Evolutionary conservation across 495 filamentous ascomycete species (phyloP), one percentile per base, ranked within the genome.

Genomic region (Platismatia glauca): DNA sequence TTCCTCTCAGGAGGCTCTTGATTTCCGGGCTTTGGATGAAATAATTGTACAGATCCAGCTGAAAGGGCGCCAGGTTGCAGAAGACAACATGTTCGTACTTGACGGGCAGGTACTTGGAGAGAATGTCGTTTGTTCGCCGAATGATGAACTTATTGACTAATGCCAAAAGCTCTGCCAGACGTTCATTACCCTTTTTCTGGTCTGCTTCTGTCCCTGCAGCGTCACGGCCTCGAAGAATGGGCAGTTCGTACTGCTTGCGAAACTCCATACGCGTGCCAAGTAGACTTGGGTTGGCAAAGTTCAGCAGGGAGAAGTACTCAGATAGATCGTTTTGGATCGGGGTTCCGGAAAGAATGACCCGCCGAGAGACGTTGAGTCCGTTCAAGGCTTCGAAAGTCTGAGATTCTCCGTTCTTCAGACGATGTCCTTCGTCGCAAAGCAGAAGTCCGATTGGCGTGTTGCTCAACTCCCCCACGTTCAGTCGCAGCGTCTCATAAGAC

Each of bases 81-180:
- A 99, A 99, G n/a, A 99, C 95, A 35, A 99, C 94, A 74, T 99
- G 94, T 70, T 99, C 94, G 75, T 99, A 99, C 76, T 99, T 99
- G 75, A 97, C 84, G 4, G 94, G 95, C 55, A 99, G 81, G 74
- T 99, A 99, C 71, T 99, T 97, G 44, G 93, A 96, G 24, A 99
- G 77, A 59, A 99, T 93, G 71, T 99, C 94, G 79, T 99, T 99
- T 0, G 93, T 97, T 34, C 94, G 86, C 50, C 94, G 89, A 70
- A 99, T 99, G 73, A 99, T 97, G 78, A 97, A 99, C 69, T 95
- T 96, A 77, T 97, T 97, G 67, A 99, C 94, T 39, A 95, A 77
- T 11, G 77, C 77, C 0, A 94, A 84, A 29, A 99, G 84, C 64
- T 96, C 95, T 33, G 73, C 72, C 16, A 96, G 79, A 57, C 91